phyloP scores from a whole-genome alignment of 2,329 filamentous ascomycete species.

The Aureobasidium sp. region DNA sequence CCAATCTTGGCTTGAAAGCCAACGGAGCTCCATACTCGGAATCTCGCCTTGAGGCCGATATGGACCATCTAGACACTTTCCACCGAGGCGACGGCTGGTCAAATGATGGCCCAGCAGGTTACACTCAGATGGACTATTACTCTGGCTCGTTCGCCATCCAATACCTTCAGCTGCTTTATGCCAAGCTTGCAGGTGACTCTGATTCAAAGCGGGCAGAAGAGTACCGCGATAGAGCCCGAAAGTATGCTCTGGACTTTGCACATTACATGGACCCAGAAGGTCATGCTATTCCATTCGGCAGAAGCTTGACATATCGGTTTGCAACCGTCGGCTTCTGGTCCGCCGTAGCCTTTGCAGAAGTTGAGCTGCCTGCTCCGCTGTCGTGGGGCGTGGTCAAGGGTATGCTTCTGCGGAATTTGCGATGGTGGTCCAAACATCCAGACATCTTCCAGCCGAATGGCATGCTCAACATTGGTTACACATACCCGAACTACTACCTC shows the following conservation, averaged over 20 bases:
- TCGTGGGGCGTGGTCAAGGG: conserved; percentile 77
- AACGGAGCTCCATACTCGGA: conserved; percentile 67
- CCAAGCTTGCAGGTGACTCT: conserved; percentile 59
- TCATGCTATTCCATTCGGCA: conserved; percentile 67
- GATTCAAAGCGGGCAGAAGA: conserved; percentile 61
- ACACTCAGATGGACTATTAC: conserved; percentile 82
- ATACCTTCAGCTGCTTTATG: conserved; percentile 69
- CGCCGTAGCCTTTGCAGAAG: conserved; percentile 66
- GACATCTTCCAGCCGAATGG: conserved; percentile 70
- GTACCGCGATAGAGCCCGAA: conserved; percentile 61
- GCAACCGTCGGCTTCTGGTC: conserved; percentile 83
- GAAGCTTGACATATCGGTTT: conserved; percentile 74
- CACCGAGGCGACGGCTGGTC: conserved; percentile 79
- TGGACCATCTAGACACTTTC: conserved; percentile 72
- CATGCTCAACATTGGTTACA: conserved; percentile 69
- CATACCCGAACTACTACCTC: conserved; percentile 74
- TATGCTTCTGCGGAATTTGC: conserved; percentile 63
- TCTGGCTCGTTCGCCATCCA: conserved; percentile 78
- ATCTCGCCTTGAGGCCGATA: conserved; percentile 63
- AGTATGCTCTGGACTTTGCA: conserved; percentile 62
- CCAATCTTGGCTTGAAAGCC: conserved; percentile 69
- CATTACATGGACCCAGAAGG: conserved; percentile 70
- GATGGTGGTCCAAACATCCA: conserved; percentile 71
- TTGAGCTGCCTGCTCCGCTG: conserved; percentile 63
- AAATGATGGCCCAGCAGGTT: conserved; percentile 67